Percentiles rank a stretch among this genome's conserved stretches.
phyloP scores from a whole-genome alignment of 768 basidiomycete genomes.

The Suillus hirtellus region DNA sequence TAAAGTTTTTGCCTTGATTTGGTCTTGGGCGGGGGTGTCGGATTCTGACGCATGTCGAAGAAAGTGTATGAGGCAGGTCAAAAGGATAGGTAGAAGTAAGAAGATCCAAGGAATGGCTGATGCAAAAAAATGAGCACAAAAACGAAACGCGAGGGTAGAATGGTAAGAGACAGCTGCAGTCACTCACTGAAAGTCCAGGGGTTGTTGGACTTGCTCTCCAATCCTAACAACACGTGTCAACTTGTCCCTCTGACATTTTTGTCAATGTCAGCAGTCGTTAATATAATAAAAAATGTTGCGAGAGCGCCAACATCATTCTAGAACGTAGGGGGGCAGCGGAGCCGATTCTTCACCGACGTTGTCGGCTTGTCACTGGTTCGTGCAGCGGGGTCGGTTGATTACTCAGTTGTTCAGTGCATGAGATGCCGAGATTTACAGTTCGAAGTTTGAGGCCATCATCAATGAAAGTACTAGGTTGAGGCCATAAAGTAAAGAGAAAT shows the following conservation, averaged over 20 bases:
- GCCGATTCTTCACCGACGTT: not conserved
- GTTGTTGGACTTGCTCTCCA: not conserved
- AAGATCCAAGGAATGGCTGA: not conserved
- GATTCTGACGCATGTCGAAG: not conserved
- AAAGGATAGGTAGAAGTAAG: too few relatives aligned
- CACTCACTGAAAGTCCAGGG: not conserved
- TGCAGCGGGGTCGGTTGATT: not conserved
- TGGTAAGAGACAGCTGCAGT: too few relatives aligned
- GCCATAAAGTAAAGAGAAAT: constrained; percentile 21
- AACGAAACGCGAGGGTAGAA: not conserved
- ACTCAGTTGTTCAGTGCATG: not conserved
- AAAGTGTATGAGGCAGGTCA: not conserved
- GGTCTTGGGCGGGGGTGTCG: not conserved
- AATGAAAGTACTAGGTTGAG: not conserved
- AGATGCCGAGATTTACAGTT: not conserved
- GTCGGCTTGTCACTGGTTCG: not conserved
- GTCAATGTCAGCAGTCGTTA: not conserved
- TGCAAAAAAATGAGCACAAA: not conserved
- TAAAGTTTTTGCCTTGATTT: not conserved
- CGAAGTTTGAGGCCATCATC: not conserved
- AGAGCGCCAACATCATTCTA: not conserved
- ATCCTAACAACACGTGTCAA: not conserved
- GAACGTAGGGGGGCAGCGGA: not conserved
- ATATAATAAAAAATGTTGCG: not conserved
- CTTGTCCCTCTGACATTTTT: not conserved